Evolutionary conservation across 106 monocot species (phyloP), one percentile per base, ranked within the genome.

Genomic region (Dendrobium chrysotoxum): DNA sequence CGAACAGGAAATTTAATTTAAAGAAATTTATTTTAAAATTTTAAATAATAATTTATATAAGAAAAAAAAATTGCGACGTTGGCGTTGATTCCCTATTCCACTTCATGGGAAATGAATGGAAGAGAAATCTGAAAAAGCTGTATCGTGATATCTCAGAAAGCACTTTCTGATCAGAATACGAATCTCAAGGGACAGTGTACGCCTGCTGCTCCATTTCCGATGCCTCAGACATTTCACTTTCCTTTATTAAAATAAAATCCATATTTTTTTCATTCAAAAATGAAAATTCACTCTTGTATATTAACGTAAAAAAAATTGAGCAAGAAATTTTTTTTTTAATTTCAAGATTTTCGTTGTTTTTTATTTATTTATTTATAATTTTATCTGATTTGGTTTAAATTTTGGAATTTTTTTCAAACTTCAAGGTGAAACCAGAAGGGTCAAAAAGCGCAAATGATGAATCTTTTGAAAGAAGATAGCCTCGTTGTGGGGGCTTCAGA

Each of bases 361-460:
- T 35, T 35, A 54, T 13, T 13, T 54, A 2, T 54, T 54, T 54
- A 17, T 17, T 54, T 17, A 35, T 35, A 35, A 3, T 35, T 35
- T 35, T 35, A 35, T 35, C 35, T 35, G 35, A 35, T n/a, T n/a
- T n/a, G n/a, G n/a, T n/a, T n/a, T n/a, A 35, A 35, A 35, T 35
- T 35, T 35, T 2, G 35, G 3, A 35, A 2, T 35, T 35, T 35
- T 23, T 21, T 21, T 13, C 58, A 61, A 65, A 70, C 31, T n/a
- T 9, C 35, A 70, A 70, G 18, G 18, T 74, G 38, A 20, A 74
- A 41, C 40, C 20, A 74, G 20, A 41, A 74, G 31, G 70, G 70
- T 28, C 31, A 74, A 40, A 74, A 74, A 74, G 40, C 31, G 9
- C 40, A 40, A 74, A 74, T 74, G 74, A 74, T 74, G 74, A 74